phyloP scores from a whole-genome alignment of 805 yeast genomes.

The Spathaspora girioi region DNA sequence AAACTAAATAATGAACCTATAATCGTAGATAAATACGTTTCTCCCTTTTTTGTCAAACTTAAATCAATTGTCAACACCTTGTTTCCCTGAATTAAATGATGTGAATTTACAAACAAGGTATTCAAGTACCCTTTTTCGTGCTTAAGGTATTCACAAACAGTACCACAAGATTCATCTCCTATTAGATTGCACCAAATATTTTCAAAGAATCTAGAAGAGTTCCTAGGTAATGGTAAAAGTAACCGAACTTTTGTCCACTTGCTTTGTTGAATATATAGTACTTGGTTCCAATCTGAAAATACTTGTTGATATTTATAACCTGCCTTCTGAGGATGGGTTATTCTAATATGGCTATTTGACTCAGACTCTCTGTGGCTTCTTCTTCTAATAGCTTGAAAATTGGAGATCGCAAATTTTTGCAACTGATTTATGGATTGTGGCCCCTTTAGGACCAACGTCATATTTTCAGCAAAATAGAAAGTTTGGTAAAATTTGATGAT shows the following conservation, averaged over 20 bases:
- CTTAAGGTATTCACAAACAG: slow-evolving; percentile 43
- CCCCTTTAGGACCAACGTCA: slow-evolving; percentile 60
- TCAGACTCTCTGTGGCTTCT: not conserved
- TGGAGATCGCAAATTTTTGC: slow-evolving; percentile 45
- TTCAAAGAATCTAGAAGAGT: slow-evolving; percentile 19
- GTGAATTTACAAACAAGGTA: slow-evolving; percentile 37
- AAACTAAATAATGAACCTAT: slow-evolving; percentile 31
- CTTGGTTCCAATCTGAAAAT: slow-evolving; percentile 5
- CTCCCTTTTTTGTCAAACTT: slow-evolving; percentile 45
- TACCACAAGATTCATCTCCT: slow-evolving; percentile 59
- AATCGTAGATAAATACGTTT: slow-evolving; percentile 29
- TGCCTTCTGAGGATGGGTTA: not conserved
- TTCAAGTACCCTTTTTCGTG: slow-evolving; percentile 27
- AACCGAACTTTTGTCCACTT: slow-evolving; percentile 39
- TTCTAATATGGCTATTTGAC: not conserved
- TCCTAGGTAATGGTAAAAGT: slow-evolving; percentile 37
- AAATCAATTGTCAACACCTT: slow-evolving; percentile 48
- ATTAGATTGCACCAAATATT: slow-evolving; percentile 53
- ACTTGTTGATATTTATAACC: not conserved
- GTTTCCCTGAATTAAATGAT: slow-evolving; percentile 34
- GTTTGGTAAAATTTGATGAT: slow-evolving; percentile 37
- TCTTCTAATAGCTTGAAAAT: slow-evolving; percentile 36
- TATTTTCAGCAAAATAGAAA: slow-evolving; percentile 44
- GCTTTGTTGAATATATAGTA: slow-evolving; percentile 36
- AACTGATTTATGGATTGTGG: slow-evolving; percentile 61